Base-by-base conservation (phyloP, 2,329 filamentous ascomycete species). In the Geosmithia putterillii region DNA sequence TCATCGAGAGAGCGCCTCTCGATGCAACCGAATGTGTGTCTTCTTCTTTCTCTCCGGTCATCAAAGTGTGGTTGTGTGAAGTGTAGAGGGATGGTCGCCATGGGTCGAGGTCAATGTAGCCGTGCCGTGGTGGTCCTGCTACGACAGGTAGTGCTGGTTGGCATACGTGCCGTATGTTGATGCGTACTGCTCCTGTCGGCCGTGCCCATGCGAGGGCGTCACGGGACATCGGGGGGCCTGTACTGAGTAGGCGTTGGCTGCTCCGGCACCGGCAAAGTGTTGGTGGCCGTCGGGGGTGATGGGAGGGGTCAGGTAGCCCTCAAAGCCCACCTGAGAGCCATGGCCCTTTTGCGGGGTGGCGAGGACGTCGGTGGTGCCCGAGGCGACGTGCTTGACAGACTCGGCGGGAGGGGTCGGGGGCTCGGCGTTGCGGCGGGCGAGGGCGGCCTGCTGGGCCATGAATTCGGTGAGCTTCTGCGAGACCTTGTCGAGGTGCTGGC, bases 301-400 rank as follows among this genome's bases (percentile, higher is more conserved):
- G 1, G 86, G 86, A 21, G 86, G 86, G 15, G 86, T 92, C 51
- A 89, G 74, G 62, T 88, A 88, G 45, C 86, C 86, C 51, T 86
- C 75, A 34, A 79, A 76, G 49, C 79, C 73, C 42, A 75, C 66
- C n/a, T 67, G 64, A 42, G 74, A 69, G 50, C 79, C 80, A 47
- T 81, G 77, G 41, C 74, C 76, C 68, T 90, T 90, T 56, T 86
- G 81, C 14, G 86, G 86, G 15, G 86, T 92, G 63, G 79, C 83
- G 56, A 84, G 86, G 50, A 81, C 76, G 57, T 77, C 67, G 49
- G 74, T 70, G 28, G 10, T 32, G n/a, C n/a, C n/a, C n/a, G n/a
- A n/a, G n/a, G n/a, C n/a, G n/a, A n/a, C n/a, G 35, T 67, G 64
- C 62, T 78, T 76, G 40, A 66, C 59, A 39, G 65, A 54, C 21